Base-by-base conservation (phyloP, 139 green algal genomes). In the Chlorella sp. region DNA sequence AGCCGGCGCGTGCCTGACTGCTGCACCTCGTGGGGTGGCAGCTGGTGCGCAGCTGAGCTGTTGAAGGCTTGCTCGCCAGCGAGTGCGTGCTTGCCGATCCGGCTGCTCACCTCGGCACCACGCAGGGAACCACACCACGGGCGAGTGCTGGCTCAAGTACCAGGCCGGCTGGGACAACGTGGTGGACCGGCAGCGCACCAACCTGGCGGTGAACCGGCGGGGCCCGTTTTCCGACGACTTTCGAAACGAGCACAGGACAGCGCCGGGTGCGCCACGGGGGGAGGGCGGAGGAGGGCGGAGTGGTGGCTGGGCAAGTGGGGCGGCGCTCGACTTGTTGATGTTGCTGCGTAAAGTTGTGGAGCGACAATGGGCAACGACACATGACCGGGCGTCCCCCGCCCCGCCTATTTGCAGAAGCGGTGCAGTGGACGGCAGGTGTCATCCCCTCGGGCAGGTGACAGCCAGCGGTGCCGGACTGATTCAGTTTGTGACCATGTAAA, bases 101-200 rank as follows among this genome's bases (percentile, higher is more conserved):
- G n/a, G n/a, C 11, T 68, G 5, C 69, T n/a, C 40, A 16, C 32
- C 9, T 60, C n/a, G n/a, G 40, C 62, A 16, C 32, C 72, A n/a
- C 30, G 43, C 72, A 78, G 72, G 72, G 72, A 78, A 78, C 72
- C 72, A 78, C 72, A 78, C 72, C 24, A 78, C 72, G 28, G 72
- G 72, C 0, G 72, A 48, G 38, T 90, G 88, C 72, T 92, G 88
- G 88, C 88, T 92, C 28, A 90, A 92, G 81, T 84, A 89, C 70
- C 89, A 92, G 65, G 72, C 73, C 1, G 75, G 76, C 20, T 92
- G 89, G 89, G 86, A 92, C 76, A 82, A 82, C 54, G 86, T 88
- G 64, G 70, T 82, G 22, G 89, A 92, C 62, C 80, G 68, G 1
- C 36, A 28, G 14, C 72, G 44, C 28, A 86, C 80, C 0, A 92